Conservation (phyloP, 2,329 filamentous ascomycete genomes). For the Emergomyces pasteurianus region DNA sequence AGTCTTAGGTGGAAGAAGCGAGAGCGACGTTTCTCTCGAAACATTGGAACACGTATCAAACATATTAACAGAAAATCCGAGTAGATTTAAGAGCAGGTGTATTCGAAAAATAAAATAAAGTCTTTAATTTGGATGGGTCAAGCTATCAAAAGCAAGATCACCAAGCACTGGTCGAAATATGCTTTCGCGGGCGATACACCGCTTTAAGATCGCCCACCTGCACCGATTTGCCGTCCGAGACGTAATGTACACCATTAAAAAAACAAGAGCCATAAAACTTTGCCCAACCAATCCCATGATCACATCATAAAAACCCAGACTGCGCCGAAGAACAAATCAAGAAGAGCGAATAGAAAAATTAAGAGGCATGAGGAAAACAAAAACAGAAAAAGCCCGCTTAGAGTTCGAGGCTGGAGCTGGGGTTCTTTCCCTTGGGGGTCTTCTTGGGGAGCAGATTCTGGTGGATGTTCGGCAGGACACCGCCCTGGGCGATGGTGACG, state of each 20-base stretch:
- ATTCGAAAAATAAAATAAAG: not conserved
- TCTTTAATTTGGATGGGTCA: not conserved
- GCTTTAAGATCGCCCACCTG: conserved; percentile 16
- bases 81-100: not conserved
- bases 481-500: conserved; percentile 93
- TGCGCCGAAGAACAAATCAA: conserved; percentile 57
- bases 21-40: not conserved
- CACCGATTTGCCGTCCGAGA: conserved; percentile 40
- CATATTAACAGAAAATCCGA: not conserved
- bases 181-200: conserved; percentile 7
- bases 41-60: too few species aligned
- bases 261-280: conserved; percentile 41
- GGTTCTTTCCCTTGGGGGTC: conserved; percentile 89
- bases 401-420: conserved; percentile 69
- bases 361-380: conserved; percentile 4
- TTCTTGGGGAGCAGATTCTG: conserved; percentile 99
- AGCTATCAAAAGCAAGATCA: conserved; percentile 1
- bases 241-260: conserved; percentile 49
- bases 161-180: conserved; percentile 1
- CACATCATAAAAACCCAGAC: conserved; percentile 58
- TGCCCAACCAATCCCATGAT: conserved; percentile 60
- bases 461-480: conserved; percentile 95
- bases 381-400: conserved; percentile 52
- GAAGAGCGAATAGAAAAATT: conserved; percentile 36
- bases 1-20: too few species aligned